Base-by-base conservation (phyloP, 306 rosid species). In the Herpetospermum pedunculosum region DNA sequence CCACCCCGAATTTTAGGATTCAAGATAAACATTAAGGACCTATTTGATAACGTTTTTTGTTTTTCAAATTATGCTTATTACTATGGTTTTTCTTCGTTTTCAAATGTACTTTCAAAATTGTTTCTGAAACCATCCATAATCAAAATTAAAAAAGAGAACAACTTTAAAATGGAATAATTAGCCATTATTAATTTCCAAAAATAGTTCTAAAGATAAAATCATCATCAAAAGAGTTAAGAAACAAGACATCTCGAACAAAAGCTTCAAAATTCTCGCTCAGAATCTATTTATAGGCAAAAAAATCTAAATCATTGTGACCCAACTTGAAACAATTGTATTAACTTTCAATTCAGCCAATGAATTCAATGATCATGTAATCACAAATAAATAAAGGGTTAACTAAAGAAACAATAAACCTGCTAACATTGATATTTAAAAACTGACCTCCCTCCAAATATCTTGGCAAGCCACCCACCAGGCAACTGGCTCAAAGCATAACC, bases 381-480 rank as follows among this genome's bases (percentile, higher is more conserved):
- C 49, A n/a, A 65, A 23, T 2, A 67, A 67, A 12, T 41, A 41
- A 13, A 40, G 21, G 72, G 35, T 14, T 40, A 5, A 2, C 34
- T 12, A 67, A 21, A 67, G 49, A 67, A 67, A 40, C 12, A 10
- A 41, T 47, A 44, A 46, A 46, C 40, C 40, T 14, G 35, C 57
- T 70, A 46, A 44, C 8, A 70, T 8, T 70, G 28, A 68, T 8
- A 15, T 50, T 16, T 37, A 70, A 53, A 44, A 34, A 59, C 47
- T 58, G 41, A 94, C 99, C 99, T 83, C 79, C 99, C 99, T 74
- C 99, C 97, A 88, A 91, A 94, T 57, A 77, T 81, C 91, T 87
- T 91, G 78, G 99, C 92, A 73, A 91, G 84, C 99, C 97, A 94
- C 23, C 99, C 97, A 60, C 99, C 99, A 15, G 96, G 99, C 84